Evolutionary conservation across 2,329 filamentous ascomycete species (phyloP).

Genomic region (Sporothrix curviconia): DNA sequence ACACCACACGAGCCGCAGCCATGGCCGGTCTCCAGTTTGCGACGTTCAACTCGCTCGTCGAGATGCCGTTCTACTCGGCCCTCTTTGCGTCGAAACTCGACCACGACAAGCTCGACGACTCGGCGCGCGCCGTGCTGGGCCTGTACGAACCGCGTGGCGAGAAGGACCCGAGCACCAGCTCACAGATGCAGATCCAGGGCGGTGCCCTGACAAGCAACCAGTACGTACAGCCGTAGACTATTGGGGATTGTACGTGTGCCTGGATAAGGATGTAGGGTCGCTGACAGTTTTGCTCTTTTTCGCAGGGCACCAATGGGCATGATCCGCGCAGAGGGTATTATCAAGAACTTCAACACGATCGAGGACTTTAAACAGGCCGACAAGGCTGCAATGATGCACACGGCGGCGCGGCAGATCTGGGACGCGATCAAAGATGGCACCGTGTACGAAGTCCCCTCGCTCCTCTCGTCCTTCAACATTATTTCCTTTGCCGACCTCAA

Average conservation of each 20-base stretch:
- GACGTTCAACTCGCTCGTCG: slow-evolving; percentile 87
- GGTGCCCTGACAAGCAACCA: slow-evolving; percentile 77
- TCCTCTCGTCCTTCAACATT: slow-evolving; percentile 81
- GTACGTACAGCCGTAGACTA: slow-evolving; percentile 38
- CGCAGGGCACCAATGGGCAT: slow-evolving; percentile 51
- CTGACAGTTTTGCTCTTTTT: neutral
- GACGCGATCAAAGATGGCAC: slow-evolving; percentile 94
- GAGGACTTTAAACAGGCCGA: slow-evolving; percentile 86
- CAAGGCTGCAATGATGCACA: slow-evolving; percentile 69
- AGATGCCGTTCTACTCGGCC: slow-evolving; percentile 88
- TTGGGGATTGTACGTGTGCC: too few species aligned
- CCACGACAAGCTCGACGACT: slow-evolving; percentile 94
- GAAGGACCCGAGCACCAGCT: slow-evolving; percentile 67
- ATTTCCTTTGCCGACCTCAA: slow-evolving; percentile 94
- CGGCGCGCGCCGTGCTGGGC: slow-evolving; percentile 76
- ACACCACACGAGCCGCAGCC: slow-evolving; percentile 18
- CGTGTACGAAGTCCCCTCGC: slow-evolving; percentile 88
- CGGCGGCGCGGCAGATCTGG: slow-evolving; percentile 77
- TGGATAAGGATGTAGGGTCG: too few species aligned
- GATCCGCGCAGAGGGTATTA: slow-evolving; percentile 83
- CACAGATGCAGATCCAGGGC: slow-evolving; percentile 83
- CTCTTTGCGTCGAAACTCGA: slow-evolving; percentile 93
- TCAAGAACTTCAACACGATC: slow-evolving; percentile 93
- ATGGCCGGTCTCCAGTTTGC: slow-evolving; percentile 64
- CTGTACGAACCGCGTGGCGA: slow-evolving; percentile 76